These are phyloP conservation scores for Chrysanthemum lavandulifolium DNA, from an alignment of 129 eudicot species.

Conservation along the genomic window DNA sequence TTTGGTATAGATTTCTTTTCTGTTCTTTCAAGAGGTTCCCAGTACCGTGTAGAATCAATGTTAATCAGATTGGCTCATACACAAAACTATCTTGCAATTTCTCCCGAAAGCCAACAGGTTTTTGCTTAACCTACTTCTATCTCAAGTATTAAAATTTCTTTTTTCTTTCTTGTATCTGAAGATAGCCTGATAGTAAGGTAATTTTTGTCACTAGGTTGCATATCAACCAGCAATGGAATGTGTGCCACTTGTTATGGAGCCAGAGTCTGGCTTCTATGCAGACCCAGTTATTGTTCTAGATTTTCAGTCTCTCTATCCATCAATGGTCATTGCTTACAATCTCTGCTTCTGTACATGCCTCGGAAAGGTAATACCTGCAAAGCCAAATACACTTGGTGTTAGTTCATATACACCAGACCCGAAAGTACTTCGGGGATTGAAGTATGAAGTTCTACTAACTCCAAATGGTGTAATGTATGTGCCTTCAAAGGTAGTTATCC, in stretches of 20 bases:
- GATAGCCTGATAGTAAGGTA: conserved; percentile 10
- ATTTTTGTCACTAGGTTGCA: conserved; percentile 54
- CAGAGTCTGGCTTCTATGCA: conserved; percentile 92
- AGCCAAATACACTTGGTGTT: conserved; percentile 76
- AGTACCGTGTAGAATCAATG: conserved; percentile 98
- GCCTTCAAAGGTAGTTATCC: conserved; percentile 64
- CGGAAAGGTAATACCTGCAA: conserved; percentile 69
- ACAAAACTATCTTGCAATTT: conserved; percentile 89
- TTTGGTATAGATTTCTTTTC: conserved; percentile 98
- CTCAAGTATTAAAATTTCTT: conserved; percentile 9
- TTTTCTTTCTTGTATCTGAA: background rate
- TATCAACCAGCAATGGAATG: conserved; percentile 99
- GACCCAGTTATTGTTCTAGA: conserved; percentile 94
- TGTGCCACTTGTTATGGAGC: conserved; percentile 98
- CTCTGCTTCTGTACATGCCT: conserved; percentile 98
- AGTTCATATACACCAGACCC: conserved; percentile 69
- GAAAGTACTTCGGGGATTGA: conserved; percentile 45
- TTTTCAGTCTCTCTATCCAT: conserved; percentile 97
- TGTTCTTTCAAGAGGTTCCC: conserved; percentile 97
- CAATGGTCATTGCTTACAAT: conserved; percentile 95
- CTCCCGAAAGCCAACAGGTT: conserved; percentile 88
- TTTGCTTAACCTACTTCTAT: conserved; percentile 16
- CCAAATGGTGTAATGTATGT: conserved; percentile 96
- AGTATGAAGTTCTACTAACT: conserved; percentile 59
- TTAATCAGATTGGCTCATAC: conserved; percentile 84